Percentiles rank a stretch among this genome's conserved stretches.
phyloP scores from a whole-genome alignment of 257 asterid species.

The Coffea eugenioides region DNA sequence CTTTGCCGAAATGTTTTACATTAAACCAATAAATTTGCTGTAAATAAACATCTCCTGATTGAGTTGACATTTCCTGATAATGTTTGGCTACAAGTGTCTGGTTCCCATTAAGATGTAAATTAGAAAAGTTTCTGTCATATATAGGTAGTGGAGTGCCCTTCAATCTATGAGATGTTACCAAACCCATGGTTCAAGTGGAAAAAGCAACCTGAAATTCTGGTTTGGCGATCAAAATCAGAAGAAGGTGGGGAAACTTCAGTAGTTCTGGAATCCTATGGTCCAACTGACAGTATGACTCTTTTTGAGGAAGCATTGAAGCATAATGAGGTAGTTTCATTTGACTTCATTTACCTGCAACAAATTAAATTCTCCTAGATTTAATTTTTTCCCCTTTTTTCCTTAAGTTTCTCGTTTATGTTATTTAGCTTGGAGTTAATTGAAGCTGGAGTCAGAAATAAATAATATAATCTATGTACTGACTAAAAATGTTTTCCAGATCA shows the following conservation, averaged over 20 bases:
- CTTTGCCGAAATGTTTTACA: not conserved
- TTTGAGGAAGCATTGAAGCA: conserved; percentile 65
- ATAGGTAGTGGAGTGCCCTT: conserved; percentile 77
- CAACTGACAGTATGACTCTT: conserved; percentile 42
- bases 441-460: not conserved
- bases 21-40: not conserved
- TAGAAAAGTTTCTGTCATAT: conserved; percentile 4
- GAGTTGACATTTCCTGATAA: not conserved
- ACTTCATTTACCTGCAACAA: conserved; percentile 11
- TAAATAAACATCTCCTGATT: no score
- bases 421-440: not conserved
- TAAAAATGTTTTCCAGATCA: not conserved
- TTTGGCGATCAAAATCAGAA: conserved; percentile 58
- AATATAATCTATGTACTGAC: not conserved
- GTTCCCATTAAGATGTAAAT: not conserved
- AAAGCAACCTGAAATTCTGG: conserved; percentile 67
- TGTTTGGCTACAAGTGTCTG: not conserved
- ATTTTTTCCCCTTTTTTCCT: not conserved
- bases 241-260: conserved; percentile 45
- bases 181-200: conserved; percentile 67
- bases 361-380: not conserved
- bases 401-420: not conserved
- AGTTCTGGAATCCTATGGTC: conserved; percentile 49
- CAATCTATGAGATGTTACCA: conserved; percentile 79
- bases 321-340: conserved; percentile 56